Conservation (phyloP, 495 filamentous ascomycete genomes). For the Apiosordaria backusii region DNA sequence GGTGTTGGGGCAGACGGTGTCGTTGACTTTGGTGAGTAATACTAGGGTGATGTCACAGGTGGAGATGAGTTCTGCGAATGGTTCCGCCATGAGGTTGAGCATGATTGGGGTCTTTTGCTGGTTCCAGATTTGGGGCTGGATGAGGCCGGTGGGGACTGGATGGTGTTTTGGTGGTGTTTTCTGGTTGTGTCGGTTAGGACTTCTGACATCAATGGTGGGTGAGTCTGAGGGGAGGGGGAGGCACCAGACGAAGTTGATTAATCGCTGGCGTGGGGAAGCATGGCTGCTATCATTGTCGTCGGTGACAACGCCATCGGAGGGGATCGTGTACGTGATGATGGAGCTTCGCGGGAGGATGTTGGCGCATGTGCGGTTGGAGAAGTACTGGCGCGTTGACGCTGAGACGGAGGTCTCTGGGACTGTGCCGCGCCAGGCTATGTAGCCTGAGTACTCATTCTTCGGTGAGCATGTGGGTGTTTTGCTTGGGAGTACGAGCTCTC, state of each 20-base stretch:
- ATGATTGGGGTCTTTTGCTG: slow-evolving; percentile 39
- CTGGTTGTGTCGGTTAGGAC: slow-evolving; percentile 47
- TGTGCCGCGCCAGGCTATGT: slow-evolving; percentile 50
- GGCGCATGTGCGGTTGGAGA: slow-evolving; percentile 20
- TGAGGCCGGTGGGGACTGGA: slow-evolving; percentile 44
- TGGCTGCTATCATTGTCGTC: slow-evolving; percentile 16
- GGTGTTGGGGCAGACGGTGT: slow-evolving; percentile 32
- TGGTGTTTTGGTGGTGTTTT: slow-evolving; percentile 38
- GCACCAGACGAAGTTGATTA: slow-evolving; percentile 54
- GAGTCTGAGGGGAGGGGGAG: slow-evolving; percentile 41
- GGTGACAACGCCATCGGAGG: no score
- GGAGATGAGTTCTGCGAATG: slow-evolving; percentile 28
- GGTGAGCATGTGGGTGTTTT: slow-evolving; percentile 18
- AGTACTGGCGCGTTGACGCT: slow-evolving; percentile 28
- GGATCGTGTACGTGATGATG: slow-evolving; percentile 42
- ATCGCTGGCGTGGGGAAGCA: slow-evolving; percentile 38
- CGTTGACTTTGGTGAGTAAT: slow-evolving; percentile 46
- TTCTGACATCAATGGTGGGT: slow-evolving; percentile 21
- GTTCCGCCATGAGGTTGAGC: slow-evolving; percentile 37
- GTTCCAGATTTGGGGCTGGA: slow-evolving; percentile 39
- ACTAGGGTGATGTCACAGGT: no score
- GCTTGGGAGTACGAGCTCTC: slow-evolving; percentile 35
- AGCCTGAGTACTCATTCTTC: slow-evolving; percentile 46
- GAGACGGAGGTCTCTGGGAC: slow-evolving; percentile 38
- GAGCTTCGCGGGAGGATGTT: background rate